A percentile compares a stretch with the other conserved stretches of the same genome.
Conservation (phyloP, 176 grass and related monocot genomes). For the Canna indica region DNA sequence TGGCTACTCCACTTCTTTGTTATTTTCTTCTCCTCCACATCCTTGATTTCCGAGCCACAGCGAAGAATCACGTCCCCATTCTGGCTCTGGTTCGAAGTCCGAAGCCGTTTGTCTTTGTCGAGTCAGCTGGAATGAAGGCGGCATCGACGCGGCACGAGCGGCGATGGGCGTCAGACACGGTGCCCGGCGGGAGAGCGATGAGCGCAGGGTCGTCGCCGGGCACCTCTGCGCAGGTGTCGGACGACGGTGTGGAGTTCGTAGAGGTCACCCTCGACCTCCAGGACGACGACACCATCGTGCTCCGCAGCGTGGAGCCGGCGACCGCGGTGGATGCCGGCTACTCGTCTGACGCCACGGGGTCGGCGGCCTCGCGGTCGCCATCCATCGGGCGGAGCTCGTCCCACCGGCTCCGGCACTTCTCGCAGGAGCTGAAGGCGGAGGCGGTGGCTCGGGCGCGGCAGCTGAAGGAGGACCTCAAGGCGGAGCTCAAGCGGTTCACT, state of each 20-base stretch:
- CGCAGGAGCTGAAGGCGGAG: constrained; percentile 84
- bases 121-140: background rate
- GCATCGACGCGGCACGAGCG: constrained; percentile 31
- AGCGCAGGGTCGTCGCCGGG: constrained; percentile 51
- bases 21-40: background rate
- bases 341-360: constrained; percentile 4
- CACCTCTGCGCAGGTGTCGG: constrained; percentile 35
- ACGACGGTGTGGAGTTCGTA: constrained; percentile 89
- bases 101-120: background rate
- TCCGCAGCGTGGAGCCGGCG: constrained; percentile 89
- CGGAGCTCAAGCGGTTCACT: constrained; percentile 52
- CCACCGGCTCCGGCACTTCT: constrained; percentile 72
- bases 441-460: constrained; percentile 64
- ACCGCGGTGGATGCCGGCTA: constrained; percentile 1
- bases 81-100: background rate
- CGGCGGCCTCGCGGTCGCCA: constrained; percentile 46
- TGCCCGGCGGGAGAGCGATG: background rate
- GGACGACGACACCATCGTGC: constrained; percentile 90
- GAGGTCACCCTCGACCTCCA: constrained; percentile 95
- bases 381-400: constrained; percentile 78
- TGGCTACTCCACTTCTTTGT: background rate
- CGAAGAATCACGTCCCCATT: background rate
- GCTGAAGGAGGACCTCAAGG: constrained; percentile 71
- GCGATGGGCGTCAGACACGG: constrained; percentile 23
- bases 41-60: background rate